phyloP scores from a whole-genome alignment of 2,329 filamentous ascomycete species.

The Grosmannia huntii region DNA sequence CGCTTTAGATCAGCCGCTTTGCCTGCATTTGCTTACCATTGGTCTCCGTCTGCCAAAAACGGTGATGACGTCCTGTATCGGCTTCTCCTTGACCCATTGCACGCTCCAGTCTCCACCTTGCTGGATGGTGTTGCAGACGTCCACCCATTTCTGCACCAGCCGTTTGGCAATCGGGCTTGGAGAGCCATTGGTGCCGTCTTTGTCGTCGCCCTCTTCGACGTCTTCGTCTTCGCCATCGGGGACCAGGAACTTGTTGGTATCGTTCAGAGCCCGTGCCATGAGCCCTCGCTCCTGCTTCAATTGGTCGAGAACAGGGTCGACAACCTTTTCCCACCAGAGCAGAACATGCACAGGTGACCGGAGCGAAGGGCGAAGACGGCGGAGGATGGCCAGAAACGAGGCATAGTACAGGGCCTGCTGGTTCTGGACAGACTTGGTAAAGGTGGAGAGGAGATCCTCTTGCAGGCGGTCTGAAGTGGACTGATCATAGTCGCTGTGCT shows the following conservation, averaged over 20 bases:
- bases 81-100: conserved; percentile 33
- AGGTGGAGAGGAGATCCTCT: conserved; percentile 57
- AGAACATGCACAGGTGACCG: conserved; percentile 48
- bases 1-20: background rate
- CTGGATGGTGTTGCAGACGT: conserved; percentile 25
- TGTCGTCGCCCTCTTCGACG: conserved; percentile 21
- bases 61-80: conserved; percentile 38
- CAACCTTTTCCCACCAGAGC: conserved; percentile 59
- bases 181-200: conserved; percentile 23
- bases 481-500: conserved; percentile 56
- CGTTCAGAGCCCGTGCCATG: conserved; percentile 51
- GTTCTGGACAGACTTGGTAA: conserved; percentile 49
- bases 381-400: conserved; percentile 56
- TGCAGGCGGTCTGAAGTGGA: conserved; percentile 56
- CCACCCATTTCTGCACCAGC: conserved; percentile 44
- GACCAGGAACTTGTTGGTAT: conserved; percentile 50
- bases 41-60: conserved; percentile 56
- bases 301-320: conserved; percentile 40
- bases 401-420: conserved; percentile 40
- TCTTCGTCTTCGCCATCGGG: conserved; percentile 45
- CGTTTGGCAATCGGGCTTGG: conserved; percentile 41
- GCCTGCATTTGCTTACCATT: conserved; percentile 23
- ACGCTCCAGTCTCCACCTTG: conserved; percentile 22
- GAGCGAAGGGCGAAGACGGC: conserved; percentile 50
- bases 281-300: conserved; percentile 49